A percentile compares a stretch with the other conserved stretches of the same genome.
These are phyloP conservation scores for Actinomucor elegans DNA, from an alignment of 371 early-diverging fungal species.

Conservation along the genomic window DNA sequence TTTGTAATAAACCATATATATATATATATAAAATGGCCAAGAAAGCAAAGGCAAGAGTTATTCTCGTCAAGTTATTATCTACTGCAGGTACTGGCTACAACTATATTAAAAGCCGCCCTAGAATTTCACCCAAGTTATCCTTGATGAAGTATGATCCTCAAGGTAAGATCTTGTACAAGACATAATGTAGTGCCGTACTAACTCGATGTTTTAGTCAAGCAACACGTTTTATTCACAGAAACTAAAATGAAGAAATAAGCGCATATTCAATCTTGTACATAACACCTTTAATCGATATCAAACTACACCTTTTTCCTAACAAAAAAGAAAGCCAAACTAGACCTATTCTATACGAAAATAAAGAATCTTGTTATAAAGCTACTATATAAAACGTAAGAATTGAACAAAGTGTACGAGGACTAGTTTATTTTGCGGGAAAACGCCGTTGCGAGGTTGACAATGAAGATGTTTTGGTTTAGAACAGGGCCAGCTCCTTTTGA, in stretches of 20 bases:
- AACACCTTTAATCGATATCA: too few species aligned
- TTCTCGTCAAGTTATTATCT: constrained; percentile 77
- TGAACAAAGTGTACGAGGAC: too few species aligned
- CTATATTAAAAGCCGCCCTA: constrained; percentile 75
- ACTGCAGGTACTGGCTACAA: constrained; percentile 84
- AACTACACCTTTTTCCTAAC: too few species aligned
- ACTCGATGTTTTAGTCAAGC: constrained; percentile 49
- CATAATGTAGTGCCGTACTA: not conserved
- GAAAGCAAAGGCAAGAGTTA: constrained; percentile 83
- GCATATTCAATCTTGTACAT: too few species aligned
- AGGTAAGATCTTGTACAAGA: constrained; percentile 35
- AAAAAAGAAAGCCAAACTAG: too few species aligned
- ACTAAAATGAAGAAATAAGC: constrained; percentile 73
- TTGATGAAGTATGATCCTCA: constrained; percentile 85
- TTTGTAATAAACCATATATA: not conserved
- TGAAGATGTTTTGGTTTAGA: too few species aligned
- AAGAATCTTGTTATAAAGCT: too few species aligned
- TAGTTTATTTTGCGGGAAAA: too few species aligned
- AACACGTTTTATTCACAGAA: constrained; percentile 75
- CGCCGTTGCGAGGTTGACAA: too few species aligned
- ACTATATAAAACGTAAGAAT: too few species aligned
- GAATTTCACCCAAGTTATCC: constrained; percentile 72
- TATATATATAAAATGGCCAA: constrained; percentile 59
- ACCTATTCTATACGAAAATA: too few species aligned
- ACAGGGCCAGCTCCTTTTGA: too few species aligned